These are phyloP conservation scores for Fusarium mundagurra DNA, from an alignment of 2,329 filamentous ascomycete genomes.

Conservation along the genomic window DNA sequence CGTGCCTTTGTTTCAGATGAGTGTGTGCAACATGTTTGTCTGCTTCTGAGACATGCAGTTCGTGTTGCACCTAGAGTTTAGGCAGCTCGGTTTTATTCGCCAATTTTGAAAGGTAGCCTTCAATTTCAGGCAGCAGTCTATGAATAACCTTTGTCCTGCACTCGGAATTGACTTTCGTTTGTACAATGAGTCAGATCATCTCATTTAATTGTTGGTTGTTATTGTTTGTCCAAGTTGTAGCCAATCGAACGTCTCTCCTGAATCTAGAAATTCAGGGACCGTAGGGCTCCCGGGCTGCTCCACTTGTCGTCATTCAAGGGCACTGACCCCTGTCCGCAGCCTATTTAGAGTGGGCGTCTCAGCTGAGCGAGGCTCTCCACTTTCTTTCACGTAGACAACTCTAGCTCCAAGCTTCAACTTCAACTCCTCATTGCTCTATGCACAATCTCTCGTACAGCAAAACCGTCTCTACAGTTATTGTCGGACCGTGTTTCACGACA, in stretches of 20 bases:
- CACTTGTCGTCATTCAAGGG: conserved; percentile 26
- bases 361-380: conserved; percentile 12
- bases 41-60: not conserved
- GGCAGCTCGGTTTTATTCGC: not conserved
- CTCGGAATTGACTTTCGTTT: not conserved
- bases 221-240: not conserved
- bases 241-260: not conserved
- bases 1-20: conserved; percentile 1
- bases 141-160: not conserved
- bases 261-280: conserved; percentile 1
- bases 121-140: not conserved
- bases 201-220: not conserved
- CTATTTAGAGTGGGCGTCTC: conserved; percentile 15
- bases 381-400: conserved; percentile 12
- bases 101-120: not conserved
- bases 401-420: not conserved
- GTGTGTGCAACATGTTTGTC: not conserved
- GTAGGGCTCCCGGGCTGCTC: conserved; percentile 12
- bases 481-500: too few relatives aligned
- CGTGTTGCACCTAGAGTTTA: not conserved
- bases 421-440: not conserved
- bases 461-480: not conserved
- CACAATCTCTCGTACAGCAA: not conserved
- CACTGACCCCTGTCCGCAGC: conserved; percentile 7
- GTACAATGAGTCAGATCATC: not conserved